A percentile compares a stretch with the other conserved stretches of the same genome.
Conservation (phyloP, 1,139 yeast genomes). For the Sugiyamaella sp. region DNA sequence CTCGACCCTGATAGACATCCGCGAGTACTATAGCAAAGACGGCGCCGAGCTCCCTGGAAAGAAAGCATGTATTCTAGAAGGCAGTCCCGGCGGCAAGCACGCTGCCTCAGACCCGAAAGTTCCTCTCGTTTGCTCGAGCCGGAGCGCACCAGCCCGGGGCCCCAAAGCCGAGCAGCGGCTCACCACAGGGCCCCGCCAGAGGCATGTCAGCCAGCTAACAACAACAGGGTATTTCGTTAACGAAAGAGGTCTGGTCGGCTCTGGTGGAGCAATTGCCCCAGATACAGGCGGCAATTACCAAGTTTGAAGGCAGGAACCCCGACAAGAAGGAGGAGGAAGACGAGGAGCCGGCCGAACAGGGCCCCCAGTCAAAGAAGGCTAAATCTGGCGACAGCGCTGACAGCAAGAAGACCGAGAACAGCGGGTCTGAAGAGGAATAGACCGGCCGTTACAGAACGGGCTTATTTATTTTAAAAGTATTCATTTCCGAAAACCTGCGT, state of each 20-base stretch:
- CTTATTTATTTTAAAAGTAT: no score
- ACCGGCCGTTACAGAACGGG: not conserved
- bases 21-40: constrained; percentile 69
- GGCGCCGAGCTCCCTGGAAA: constrained; percentile 74
- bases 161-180: no score
- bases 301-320: constrained; percentile 23
- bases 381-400: not conserved
- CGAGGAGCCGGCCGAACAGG: not conserved
- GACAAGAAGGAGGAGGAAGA: constrained; percentile 3
- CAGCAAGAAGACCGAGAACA: not conserved
- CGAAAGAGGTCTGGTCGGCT: constrained; percentile 67
- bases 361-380: not conserved
- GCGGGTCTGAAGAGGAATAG: constrained; percentile 9
- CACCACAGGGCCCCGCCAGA: no score
- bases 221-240: constrained; percentile 67
- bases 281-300: constrained; percentile 61
- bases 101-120: no score
- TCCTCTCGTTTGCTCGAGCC: no score
- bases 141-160: no score
- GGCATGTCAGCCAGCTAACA: not conserved
- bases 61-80: constrained; percentile 47
- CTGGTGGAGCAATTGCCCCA: constrained; percentile 56
- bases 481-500: no score
- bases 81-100: no score
- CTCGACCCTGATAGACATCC: constrained; percentile 68